Conservation (phyloP, 2,329 filamentous ascomycete species). For the Cladobotryum mycophilum region DNA sequence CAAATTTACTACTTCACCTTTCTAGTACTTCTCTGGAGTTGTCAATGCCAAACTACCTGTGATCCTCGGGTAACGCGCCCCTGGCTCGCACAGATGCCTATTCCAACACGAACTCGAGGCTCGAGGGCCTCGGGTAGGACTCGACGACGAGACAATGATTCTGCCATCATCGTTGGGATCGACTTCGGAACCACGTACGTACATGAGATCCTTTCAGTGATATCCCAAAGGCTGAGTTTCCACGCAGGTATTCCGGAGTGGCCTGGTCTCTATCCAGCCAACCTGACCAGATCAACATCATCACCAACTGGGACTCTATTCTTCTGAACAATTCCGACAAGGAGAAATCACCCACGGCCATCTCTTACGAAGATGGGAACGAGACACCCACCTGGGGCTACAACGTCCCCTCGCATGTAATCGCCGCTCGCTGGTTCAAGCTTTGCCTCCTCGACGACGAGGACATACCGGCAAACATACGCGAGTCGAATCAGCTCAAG, state of each 20-base stretch:
- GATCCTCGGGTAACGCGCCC: too few relatives aligned
- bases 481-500: constrained; percentile 16
- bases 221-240: constrained; percentile 9
- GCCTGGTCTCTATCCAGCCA: constrained; percentile 30
- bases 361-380: constrained; percentile 15
- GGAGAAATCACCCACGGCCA: constrained; percentile 26
- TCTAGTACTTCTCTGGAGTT: too few relatives aligned
- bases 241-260: constrained; percentile 32
- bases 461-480: constrained; percentile 22
- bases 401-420: constrained; percentile 14
- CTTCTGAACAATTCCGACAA: constrained; percentile 19
- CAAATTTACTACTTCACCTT: too few relatives aligned
- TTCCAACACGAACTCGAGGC: too few relatives aligned
- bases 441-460: constrained; percentile 29
- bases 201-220: too few relatives aligned
- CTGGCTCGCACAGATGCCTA: too few relatives aligned
- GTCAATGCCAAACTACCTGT: too few relatives aligned
- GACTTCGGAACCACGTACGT: constrained; percentile 46
- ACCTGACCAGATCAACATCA: constrained; percentile 21
- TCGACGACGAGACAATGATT: too few relatives aligned
- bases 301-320: constrained; percentile 25
- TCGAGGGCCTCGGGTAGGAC: too few relatives aligned
- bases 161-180: too few relatives aligned
- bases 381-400: constrained; percentile 26
- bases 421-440: constrained; percentile 36